Evolutionary conservation across 2,329 filamentous ascomycete species (phyloP), one percentile per base, ranked within the genome.

Genomic region (Aspergillus sojae): DNA sequence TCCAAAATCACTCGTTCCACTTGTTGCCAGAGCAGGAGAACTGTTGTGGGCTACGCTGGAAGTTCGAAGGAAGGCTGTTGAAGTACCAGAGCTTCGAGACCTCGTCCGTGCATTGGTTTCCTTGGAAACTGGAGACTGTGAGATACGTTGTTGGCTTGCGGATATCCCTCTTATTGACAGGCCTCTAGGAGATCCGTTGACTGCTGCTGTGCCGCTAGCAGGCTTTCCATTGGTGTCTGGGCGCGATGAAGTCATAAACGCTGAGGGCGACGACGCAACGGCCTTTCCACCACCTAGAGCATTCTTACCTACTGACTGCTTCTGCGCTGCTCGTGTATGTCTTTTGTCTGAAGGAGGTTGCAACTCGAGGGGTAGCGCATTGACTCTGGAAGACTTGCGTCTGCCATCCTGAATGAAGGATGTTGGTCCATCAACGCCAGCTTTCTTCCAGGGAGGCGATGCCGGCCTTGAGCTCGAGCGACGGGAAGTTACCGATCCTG

Each of bases 361-460:
- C 56, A 81, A 69, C 52, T 83, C 82, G 58, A 81, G 66, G 16
- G 84, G 83, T 23, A 85, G 73, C 60, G 68, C 66, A 67, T 80
- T 80, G 59, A 86, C 85, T 69, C 88, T 81, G 56, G 86, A 85
- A 52, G 88, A 89, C 75, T 86, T 87, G 64, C 88, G 81, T 68
- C 83, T 83, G 45, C 88, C 88, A 74, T 87, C 83, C 64, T 85
- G 82, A 53, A 91, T 86, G 75, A 96, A 94, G 0, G 91, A 91
- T 4, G 94, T 95, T 26, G 95, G 95, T 0, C 95, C 95, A 32
- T 96, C 91, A 46, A 91, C 92, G 63, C 86, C 86, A 66, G 91
- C 86, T 73, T 88, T 92, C 82, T 95, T 98, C 95, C 95, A 99
- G 26, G 95, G 95, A 68, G 95, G 95, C 67, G 94, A 98, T 46